phyloP scores from a whole-genome alignment of 129 eudicot species.

The Lonicera japonica region DNA sequence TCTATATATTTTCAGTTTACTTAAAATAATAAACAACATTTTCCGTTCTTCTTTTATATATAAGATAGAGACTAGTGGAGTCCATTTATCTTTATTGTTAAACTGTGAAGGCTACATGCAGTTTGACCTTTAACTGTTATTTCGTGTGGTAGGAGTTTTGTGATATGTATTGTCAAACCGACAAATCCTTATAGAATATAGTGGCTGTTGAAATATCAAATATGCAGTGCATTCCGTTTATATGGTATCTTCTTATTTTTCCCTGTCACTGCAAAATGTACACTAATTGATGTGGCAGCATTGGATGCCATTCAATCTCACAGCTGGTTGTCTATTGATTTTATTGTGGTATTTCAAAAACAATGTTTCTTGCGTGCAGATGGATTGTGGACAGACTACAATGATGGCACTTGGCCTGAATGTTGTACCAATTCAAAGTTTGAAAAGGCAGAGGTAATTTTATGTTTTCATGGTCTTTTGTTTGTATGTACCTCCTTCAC shows the following conservation, averaged over 20 bases:
- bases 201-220: too few relatives aligned
- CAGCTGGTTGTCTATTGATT: neutral
- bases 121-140: neutral
- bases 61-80: neutral
- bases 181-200: too few relatives aligned
- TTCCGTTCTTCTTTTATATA: too few relatives aligned
- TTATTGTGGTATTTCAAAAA: neutral
- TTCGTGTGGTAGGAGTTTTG: too few relatives aligned
- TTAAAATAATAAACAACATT: too few relatives aligned
- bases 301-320: neutral
- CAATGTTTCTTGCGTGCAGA: constrained; percentile 37
- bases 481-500: too few relatives aligned
- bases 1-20: neutral
- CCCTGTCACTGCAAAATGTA: neutral
- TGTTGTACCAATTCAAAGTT: constrained; percentile 66
- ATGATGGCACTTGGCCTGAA: constrained; percentile 94
- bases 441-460: constrained; percentile 52
- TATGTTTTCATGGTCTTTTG: neutral
- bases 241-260: too few relatives aligned
- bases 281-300: neutral
- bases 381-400: constrained; percentile 96
- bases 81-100: neutral
- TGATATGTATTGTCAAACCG: too few relatives aligned
- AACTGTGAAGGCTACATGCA: neutral
- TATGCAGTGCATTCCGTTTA: too few relatives aligned